Evolutionary conservation across 1,284 basidiomycete genomes (phyloP), one percentile per base, ranked within the genome.

Genomic region (Lentinula novae-zelandiae): DNA sequence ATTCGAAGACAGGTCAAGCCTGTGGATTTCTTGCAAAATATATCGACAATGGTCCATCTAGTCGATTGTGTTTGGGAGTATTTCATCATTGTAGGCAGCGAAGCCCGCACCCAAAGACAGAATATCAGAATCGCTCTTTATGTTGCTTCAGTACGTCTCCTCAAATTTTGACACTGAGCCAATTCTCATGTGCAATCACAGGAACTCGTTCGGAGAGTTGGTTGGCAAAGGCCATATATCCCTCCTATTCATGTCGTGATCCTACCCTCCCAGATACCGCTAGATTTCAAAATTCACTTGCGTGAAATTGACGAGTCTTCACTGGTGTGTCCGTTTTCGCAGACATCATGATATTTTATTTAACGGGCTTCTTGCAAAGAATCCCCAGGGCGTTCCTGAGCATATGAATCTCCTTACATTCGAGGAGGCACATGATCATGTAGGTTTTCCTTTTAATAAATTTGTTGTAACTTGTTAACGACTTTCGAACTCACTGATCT

Each of bases 381-480:
- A 89, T 60, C 76, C 74, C 31, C 78, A 78, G 15, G 71, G 79
- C 38, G 73, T 82, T 49, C 87, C 88, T 10, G 84, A 90, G 64
- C 88, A 92, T 66, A 92, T 92, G 88, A 90, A 92, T 68, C 72
- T 92, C 22, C 68, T 92, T n/a, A 78, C 86, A 13, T 74, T 75
- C 12, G 60, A 70, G 8, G 83, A 88, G 53, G 87, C 87, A 17
- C 68, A 77, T 15, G 73, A 75, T 59, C 86, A 89, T 69, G 89
- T 88, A 63, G 62, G 83, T 75, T 22, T 34, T 50, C 22, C 42
- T 15, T 33, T 20, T 17, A 17, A 17, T 17, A 17, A 17, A 17
- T 17, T 17, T 27, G 53, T 27, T 27, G 27, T 27, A 27, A 27
- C 5, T 44, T 42, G 17, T 46, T 27, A 55, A 34, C n/a, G 13